Evolutionary conservation across 371 early-diverging fungal species (phyloP), one percentile per base, ranked within the genome.

Genomic region (Dinochytrium kinnereticum): DNA sequence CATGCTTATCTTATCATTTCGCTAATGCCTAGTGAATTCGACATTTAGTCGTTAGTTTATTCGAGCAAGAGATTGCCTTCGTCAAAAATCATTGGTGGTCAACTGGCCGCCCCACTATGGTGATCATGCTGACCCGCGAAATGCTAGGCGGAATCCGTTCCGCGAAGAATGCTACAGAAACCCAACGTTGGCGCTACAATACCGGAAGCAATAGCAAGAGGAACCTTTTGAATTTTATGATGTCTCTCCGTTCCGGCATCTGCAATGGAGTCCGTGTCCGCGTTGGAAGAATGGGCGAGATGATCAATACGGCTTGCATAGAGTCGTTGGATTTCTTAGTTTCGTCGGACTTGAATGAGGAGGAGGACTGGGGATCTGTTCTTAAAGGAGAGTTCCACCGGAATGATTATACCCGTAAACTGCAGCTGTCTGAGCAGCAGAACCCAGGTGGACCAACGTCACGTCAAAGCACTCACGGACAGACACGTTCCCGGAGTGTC

Each of bases 311-410:
- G 0, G 87, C 91, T 31, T 91, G 90, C 73, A 90, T 96, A 69
- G 93, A 92, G 70, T 90, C 90, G 0, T 84, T 96, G n/a, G 96
- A 94, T 77, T 95, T 95, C 80, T 79, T 95, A 78, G 87, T 92
- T 31, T 86, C 78, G 19, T 36, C 67, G 26, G 77, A 81, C 31
- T 37, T 83, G 70, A 83, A 87, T 26, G 90, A 90, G 38, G 83
- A 87, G n/a, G 89, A 80, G 40, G 81, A 93, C 40, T 93, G 93
- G 94, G 80, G 89, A 51, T 80, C 80, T 3, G 87, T 92, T n/a
- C 80, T 95, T 40, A 80, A 86, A 30, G 87, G 80, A 30, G 80
- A 77, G 59, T 40, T 15, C 66, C 38, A 31, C 53, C 59, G 65
- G 17, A 33, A 57, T 36, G 70, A 72, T 15, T 0, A 51, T 13